Conservation (phyloP, 2,329 filamentous ascomycete genomes). For the Aspergillus transmontanensis region DNA sequence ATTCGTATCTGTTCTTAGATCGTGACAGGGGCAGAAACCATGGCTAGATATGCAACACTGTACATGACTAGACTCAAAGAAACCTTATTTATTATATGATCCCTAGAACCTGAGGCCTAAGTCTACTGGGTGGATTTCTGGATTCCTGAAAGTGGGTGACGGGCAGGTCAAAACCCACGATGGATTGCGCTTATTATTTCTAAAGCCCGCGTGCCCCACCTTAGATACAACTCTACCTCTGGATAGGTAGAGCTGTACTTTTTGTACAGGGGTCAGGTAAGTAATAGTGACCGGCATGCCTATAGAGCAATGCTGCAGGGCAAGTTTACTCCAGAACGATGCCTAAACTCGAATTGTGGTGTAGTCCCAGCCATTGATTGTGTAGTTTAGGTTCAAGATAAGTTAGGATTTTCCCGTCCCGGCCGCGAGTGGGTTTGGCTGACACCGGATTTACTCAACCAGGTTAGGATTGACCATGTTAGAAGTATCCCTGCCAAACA, state of each 20-base stretch:
- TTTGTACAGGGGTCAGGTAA: not conserved
- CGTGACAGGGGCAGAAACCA: no score
- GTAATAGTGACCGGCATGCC: not conserved
- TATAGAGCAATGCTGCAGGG: not conserved
- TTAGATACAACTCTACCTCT: not conserved
- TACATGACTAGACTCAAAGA: no score
- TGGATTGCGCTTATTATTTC: not conserved
- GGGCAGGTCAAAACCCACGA: not conserved
- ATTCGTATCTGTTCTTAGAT: no score
- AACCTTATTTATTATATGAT: no score
- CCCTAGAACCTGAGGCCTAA: no score
- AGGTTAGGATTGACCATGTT: not conserved
- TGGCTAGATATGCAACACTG: no score
- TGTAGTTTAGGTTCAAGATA: not conserved
- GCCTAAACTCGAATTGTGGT: not conserved
- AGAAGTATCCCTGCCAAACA: not conserved
- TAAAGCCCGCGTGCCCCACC: not conserved
- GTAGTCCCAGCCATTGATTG: not conserved
- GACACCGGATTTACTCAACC: not conserved
- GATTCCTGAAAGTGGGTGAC: not conserved
- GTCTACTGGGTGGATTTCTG: not conserved
- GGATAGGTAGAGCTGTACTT: not conserved
- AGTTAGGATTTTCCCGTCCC: not conserved
- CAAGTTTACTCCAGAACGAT: fast-evolving
- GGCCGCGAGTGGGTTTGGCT: not conserved